A percentile compares a stretch with the other conserved stretches of the same genome.
phyloP scores from a whole-genome alignment of 345 rosid species.

The Eucalyptus erythrocorys region DNA sequence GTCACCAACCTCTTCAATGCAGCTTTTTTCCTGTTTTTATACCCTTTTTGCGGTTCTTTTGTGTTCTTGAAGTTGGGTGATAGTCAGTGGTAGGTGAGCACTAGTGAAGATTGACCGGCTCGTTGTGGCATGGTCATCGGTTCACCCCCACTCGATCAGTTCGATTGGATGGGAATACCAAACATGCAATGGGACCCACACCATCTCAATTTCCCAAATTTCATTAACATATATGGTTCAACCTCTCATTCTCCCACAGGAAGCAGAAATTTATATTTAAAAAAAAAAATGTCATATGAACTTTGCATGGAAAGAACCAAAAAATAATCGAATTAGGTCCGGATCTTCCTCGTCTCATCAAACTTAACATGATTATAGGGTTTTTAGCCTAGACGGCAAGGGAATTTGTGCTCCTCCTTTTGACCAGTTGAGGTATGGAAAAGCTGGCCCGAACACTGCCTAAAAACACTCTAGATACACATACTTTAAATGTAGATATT shows the following conservation, averaged over 20 bases:
- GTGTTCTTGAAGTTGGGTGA: background rate
- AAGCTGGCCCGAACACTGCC: rapidly evolving
- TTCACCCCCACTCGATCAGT: background rate
- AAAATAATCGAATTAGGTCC: background rate
- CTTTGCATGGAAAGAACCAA: background rate
- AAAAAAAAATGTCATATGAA: background rate
- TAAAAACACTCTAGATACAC: background rate
- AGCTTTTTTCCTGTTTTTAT: background rate
- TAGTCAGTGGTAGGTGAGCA: background rate
- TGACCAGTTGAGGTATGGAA: rapidly evolving
- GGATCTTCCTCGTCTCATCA: background rate
- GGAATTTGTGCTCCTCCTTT: background rate
- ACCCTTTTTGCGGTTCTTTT: too few relatives aligned
- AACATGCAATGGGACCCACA: background rate
- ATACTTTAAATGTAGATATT: background rate
- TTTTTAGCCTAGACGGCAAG: background rate
- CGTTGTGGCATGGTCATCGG: background rate
- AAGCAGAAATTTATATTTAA: background rate
- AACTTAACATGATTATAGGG: background rate
- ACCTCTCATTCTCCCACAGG: background rate
- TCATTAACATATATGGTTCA: background rate
- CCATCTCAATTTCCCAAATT: background rate
- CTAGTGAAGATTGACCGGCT: background rate
- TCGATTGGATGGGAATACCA: background rate
- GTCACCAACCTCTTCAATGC: background rate